phyloP scores from a whole-genome alignment of 208 protist species.

The Trichomonas vaginalis region DNA sequence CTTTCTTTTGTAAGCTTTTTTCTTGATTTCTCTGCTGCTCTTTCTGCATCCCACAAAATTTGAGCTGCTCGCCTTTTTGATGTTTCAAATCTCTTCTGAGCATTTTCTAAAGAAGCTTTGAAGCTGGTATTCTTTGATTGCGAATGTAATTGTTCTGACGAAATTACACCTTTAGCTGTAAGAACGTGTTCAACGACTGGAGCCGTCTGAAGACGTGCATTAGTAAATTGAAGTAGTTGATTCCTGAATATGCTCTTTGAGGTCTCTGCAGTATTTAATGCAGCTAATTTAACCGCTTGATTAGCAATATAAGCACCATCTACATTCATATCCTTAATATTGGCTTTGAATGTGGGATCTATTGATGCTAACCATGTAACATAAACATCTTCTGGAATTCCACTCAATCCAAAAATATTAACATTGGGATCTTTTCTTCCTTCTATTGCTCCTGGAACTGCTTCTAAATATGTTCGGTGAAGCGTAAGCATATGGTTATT shows the following conservation, averaged over 20 bases:
- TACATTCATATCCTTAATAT: neutral
- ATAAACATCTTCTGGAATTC: neutral
- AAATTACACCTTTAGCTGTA: neutral
- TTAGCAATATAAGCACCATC: neutral
- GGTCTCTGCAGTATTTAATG: neutral
- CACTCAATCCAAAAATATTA: neutral
- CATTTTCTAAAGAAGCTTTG: neutral
- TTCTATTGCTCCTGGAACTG: neutral
- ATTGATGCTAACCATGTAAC: neutral
- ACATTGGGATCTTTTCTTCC: neutral
- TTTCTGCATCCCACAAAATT: neutral
- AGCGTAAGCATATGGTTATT: neutral
- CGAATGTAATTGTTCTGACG: neutral
- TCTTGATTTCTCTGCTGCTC: neutral
- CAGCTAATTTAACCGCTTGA: neutral
- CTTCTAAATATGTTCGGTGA: neutral
- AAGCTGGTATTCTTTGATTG: neutral
- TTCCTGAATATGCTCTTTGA: neutral
- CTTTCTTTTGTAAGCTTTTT: neutral
- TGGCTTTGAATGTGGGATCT: neutral
- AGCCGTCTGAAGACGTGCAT: neutral
- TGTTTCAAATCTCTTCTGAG: neutral
- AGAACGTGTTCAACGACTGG: neutral
- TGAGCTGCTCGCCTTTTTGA: neutral
- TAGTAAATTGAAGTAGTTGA: neutral